These are phyloP conservation scores for Dendrobium huoshanense DNA, from an alignment of 106 monocot species.

Conservation along the genomic window DNA sequence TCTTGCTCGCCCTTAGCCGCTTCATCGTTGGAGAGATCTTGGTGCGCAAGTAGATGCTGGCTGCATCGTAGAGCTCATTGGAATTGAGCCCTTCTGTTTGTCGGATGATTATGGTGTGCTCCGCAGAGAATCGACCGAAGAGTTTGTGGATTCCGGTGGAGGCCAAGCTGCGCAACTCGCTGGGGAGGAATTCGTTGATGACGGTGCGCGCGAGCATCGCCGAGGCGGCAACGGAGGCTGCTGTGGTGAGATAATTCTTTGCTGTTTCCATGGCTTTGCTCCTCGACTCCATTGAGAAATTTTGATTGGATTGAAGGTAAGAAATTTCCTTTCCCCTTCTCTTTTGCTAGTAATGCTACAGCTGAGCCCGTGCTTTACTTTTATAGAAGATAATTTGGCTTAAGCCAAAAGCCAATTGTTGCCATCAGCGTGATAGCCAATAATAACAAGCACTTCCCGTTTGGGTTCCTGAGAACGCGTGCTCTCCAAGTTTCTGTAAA, in stretches of 20 bases:
- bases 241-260: slow-evolving; percentile 12
- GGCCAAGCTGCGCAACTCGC: slow-evolving; percentile 12
- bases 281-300: slow-evolving; percentile 7
- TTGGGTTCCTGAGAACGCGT: no score
- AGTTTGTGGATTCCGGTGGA: slow-evolving; percentile 5
- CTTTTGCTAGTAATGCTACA: no score
- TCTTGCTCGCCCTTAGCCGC: slow-evolving; percentile 19
- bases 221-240: slow-evolving; percentile 18
- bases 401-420: no score
- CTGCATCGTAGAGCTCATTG: slow-evolving; percentile 25
- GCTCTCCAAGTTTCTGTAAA: no score
- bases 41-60: slow-evolving; percentile 16
- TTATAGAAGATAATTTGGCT: no score
- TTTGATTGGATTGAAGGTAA: no score
- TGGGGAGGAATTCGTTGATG: slow-evolving; percentile 25
- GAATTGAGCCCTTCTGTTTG: slow-evolving; percentile 4
- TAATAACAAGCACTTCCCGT: no score
- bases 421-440: no score
- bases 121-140: not conserved
- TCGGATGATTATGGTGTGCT: slow-evolving; percentile 19
- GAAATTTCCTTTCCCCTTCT: no score
- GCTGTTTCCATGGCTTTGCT: slow-evolving; percentile 1
- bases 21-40: slow-evolving; percentile 6
- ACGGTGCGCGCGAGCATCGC: slow-evolving; percentile 17
- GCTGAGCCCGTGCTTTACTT: no score